Base-by-base conservation (phyloP, 768 basidiomycete genomes). In the Pleurotus djamor region DNA sequence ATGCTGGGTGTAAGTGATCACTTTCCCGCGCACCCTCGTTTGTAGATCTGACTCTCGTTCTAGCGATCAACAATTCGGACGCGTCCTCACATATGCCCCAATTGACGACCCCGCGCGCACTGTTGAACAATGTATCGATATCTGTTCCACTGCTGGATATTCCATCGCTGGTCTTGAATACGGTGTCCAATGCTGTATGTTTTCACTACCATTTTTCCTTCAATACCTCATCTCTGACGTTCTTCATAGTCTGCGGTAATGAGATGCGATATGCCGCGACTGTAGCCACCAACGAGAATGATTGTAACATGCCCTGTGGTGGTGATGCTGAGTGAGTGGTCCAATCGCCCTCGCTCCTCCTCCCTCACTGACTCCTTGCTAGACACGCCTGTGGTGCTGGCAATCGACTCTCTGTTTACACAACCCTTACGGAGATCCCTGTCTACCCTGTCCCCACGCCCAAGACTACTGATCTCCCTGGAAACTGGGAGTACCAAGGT, bases 241-340 rank as follows among this genome's bases (percentile, higher is more conserved):
- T 21, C n/a, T 4, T 16, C 13, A 17, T n/a, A 56, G 54, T 56
- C 54, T 56, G 54, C 4, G 28, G 54, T 32, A 56, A 56, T 14
- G 54, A 56, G 44, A 21, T 56, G 21, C 54, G 54, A 9, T 56
- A 56, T 32, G 41, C 37, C 4, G 54, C 36, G 7, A 14, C 38
- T 4, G 28, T 43, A 4, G 54, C 54, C 16, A 32, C 16, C 9
- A 56, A 75, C 0, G 78, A 80, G 0, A 69, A 72, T 5, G 78
- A 79, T 36, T 96, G 93, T 67, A 83, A 80, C 67, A 90, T 88
- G 87, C 78, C 77, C 0, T 96, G 93, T 61, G 79, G 79, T 13
- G 93, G 91, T 17, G 86, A 85, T 59, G 43, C 82, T 12, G 76
- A 80, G 89, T 88, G 60, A 64, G 86, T 67, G 0, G 43, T 61